These are phyloP conservation scores for Delphinella strobiligena DNA, from an alignment of 2,329 filamentous ascomycete species.

Conservation along the genomic window DNA sequence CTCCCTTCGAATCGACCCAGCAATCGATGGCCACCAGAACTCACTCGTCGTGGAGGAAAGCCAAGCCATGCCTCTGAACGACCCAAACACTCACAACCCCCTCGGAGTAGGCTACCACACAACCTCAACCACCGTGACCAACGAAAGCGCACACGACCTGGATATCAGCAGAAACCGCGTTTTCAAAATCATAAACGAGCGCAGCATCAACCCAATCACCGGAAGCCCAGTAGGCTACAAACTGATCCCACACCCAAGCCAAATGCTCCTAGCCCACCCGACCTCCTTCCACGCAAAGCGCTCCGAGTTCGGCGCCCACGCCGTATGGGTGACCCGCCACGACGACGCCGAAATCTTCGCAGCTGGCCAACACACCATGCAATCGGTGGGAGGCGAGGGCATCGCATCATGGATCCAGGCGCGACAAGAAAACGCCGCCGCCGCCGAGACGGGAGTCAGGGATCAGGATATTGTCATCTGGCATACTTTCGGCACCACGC, in stretches of 20 bases:
- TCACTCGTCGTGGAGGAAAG: conserved; percentile 48
- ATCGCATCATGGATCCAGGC: conserved; percentile 27
- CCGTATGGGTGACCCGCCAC: conserved; percentile 41
- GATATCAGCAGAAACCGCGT: conserved; percentile 34
- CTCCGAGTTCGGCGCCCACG: conserved; percentile 32
- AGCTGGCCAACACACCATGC: conserved; percentile 31
- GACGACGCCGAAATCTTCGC: conserved; percentile 35
- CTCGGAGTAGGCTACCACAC: conserved; percentile 48
- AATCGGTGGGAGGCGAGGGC: conserved; percentile 19
- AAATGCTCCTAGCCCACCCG: conserved; percentile 33
- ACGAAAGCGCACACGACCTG: conserved; percentile 12
- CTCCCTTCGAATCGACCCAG: conserved; percentile 76
- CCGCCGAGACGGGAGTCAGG: conserved; percentile 35
- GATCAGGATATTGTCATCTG: conserved; percentile 86
- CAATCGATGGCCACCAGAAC: conserved; percentile 74
- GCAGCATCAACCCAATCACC: conserved; percentile 72
- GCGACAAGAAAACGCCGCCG: conserved; percentile 16
- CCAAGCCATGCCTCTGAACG: conserved; percentile 32
- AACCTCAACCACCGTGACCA: conserved; percentile 27
- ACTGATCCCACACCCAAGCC: conserved; percentile 40
- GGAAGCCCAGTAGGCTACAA: conserved; percentile 79
- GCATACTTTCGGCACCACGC: conserved; percentile 87
- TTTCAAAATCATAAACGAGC: conserved; percentile 63
- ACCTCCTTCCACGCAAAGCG: conserved; percentile 30
- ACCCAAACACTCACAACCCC: conserved; percentile 42